A percentile compares a stretch with the other conserved stretches of the same genome.
phyloP scores from a whole-genome alignment of 305 asterid genomes.

The Andrographis paniculata region DNA sequence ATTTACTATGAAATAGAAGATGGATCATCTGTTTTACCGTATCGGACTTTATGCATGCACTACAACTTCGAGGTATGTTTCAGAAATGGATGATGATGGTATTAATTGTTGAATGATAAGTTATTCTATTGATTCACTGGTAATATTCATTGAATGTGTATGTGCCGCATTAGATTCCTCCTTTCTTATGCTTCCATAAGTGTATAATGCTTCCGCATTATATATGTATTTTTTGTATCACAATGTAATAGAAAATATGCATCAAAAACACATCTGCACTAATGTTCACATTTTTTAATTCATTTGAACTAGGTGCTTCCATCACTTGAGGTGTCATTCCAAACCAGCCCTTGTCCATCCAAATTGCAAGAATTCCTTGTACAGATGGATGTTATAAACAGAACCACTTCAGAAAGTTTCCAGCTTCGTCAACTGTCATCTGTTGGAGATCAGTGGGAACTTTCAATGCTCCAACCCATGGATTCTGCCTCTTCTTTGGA shows the following conservation, averaged over 20 bases:
- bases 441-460: slow-evolving; percentile 84
- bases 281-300: slow-evolving; percentile 10
- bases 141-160: slow-evolving; percentile 12
- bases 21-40: slow-evolving; percentile 49
- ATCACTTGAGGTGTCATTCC: slow-evolving; percentile 77
- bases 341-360: slow-evolving; percentile 71
- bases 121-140: slow-evolving; percentile 10
- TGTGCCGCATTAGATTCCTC: background rate
- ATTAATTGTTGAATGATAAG: slow-evolving; percentile 14
- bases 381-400: slow-evolving; percentile 82
- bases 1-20: slow-evolving; percentile 85
- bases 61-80: slow-evolving; percentile 68
- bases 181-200: slow-evolving; percentile 10
- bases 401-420: slow-evolving; percentile 70
- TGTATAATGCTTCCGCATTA: background rate
- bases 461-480: slow-evolving; percentile 60
- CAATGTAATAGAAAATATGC: slow-evolving; percentile 9
- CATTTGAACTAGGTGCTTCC: slow-evolving; percentile 63
- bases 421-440: slow-evolving; percentile 85
- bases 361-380: slow-evolving; percentile 79
- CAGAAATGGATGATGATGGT: slow-evolving; percentile 13
- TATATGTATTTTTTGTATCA: background rate
- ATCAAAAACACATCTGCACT: slow-evolving; percentile 9
- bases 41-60: slow-evolving; percentile 85
- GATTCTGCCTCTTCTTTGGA: slow-evolving; percentile 47